phyloP scores from a whole-genome alignment of 257 asterid genomes.

The Solanum acaule region DNA sequence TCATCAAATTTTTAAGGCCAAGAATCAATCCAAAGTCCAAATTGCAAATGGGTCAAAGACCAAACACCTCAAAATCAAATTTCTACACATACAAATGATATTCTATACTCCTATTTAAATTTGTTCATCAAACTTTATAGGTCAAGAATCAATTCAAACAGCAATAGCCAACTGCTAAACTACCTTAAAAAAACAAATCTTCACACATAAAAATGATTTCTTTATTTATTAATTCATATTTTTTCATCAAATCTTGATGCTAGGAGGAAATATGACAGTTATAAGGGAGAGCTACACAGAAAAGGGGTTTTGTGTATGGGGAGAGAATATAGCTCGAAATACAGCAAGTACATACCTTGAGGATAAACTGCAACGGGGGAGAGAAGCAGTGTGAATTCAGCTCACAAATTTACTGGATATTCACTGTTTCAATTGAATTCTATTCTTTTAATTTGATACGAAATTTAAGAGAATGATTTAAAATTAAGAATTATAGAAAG shows the following conservation, averaged over 20 bases:
- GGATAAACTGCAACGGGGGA: no score
- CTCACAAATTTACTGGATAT: no score
- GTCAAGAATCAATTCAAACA: not conserved
- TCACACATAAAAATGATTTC: not conserved
- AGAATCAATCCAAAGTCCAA: no score
- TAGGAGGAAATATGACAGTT: not conserved
- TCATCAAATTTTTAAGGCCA: no score
- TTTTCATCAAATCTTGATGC: not conserved
- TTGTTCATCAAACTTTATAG: not conserved
- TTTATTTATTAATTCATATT: not conserved
- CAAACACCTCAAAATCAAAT: not conserved
- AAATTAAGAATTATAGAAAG: no score
- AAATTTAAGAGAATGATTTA: no score
- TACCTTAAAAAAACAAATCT: not conserved
- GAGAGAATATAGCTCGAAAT: not conserved
- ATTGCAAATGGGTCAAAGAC: no score
- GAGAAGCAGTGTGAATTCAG: no score
- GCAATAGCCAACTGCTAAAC: not conserved
- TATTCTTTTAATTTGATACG: no score
- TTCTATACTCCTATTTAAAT: not conserved
- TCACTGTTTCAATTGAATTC: no score
- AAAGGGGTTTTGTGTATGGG: not conserved
- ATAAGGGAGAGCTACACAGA: not conserved
- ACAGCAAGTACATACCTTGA: not conserved
- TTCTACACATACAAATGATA: not conserved